Evolutionary conservation across 2,329 filamentous ascomycete species (phyloP).

Genomic region (Aaosphaeria pasadenensis): DNA sequence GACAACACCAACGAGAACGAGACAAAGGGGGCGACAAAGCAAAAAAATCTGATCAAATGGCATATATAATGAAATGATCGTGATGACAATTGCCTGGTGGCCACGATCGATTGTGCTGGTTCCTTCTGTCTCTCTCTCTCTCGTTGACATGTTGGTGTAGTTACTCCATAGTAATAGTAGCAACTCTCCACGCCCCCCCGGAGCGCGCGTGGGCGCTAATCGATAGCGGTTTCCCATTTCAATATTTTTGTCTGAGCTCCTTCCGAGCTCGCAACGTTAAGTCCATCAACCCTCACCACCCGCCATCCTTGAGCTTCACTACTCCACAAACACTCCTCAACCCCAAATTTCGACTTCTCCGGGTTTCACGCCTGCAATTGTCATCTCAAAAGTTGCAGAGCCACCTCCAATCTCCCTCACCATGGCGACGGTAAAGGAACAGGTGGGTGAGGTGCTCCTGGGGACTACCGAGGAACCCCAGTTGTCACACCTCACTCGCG

Average conservation of each 20-base stretch:
- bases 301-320: background rate
- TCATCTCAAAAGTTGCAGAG: too few relatives aligned
- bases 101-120: background rate
- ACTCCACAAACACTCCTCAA: background rate
- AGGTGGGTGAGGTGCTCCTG: constrained; percentile 58
- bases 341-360: background rate
- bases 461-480: constrained; percentile 58
- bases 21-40: background rate
- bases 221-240: constrained; percentile 4
- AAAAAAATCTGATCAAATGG: background rate
- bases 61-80: background rate
- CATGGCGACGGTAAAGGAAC: constrained; percentile 67
- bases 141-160: background rate
- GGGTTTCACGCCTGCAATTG: background rate
- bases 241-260: background rate
- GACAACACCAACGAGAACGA: background rate
- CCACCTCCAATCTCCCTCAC: constrained; percentile 8
- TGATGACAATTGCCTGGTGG: background rate
- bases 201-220: constrained; percentile 18
- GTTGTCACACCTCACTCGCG: constrained; percentile 71
- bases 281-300: constrained; percentile 15
- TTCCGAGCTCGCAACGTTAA: constrained; percentile 24
- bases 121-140: background rate
- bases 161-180: too few relatives aligned
- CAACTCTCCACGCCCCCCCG: constrained; percentile 27